Evolutionary conservation across 257 asterid genomes (phyloP).

Genomic region (Petrea volubilis): DNA sequence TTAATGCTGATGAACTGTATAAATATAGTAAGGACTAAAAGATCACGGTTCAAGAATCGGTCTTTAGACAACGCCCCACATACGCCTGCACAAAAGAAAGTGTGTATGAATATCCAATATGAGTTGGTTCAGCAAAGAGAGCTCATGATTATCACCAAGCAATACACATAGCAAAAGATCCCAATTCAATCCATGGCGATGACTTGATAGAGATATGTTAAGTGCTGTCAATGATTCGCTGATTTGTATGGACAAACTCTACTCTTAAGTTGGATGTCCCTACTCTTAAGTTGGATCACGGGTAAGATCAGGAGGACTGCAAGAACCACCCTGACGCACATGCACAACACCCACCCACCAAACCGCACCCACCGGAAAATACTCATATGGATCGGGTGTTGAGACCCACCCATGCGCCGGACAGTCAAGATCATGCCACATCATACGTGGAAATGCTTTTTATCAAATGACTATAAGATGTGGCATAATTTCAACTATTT

Average conservation of each 20-base stretch:
- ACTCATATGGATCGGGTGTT: no score
- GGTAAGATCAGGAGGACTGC: no score
- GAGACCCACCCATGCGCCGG: no score
- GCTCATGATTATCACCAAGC: not conserved
- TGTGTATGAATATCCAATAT: not conserved
- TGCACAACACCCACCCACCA: no score
- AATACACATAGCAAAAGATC: not conserved
- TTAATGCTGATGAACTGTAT: not conserved
- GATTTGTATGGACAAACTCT: not conserved
- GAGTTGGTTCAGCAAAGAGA: not conserved
- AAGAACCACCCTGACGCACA: no score
- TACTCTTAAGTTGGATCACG: not conserved
- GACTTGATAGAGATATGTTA: not conserved
- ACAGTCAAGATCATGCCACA: no score
- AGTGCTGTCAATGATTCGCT: slow-evolving; percentile 3
- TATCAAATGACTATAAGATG: no score
- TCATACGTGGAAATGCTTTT: no score
- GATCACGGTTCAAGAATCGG: slow-evolving; percentile 42
- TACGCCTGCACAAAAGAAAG: slow-evolving; percentile 58
- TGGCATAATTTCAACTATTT: no score
- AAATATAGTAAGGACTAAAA: not conserved
- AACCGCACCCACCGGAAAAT: no score
- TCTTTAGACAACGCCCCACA: slow-evolving; percentile 60
- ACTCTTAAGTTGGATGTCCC: no score
- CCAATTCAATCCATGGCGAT: not conserved